Base-by-base conservation (phyloP, 2,329 filamentous ascomycete species). In the Colletotrichum sp. region DNA sequence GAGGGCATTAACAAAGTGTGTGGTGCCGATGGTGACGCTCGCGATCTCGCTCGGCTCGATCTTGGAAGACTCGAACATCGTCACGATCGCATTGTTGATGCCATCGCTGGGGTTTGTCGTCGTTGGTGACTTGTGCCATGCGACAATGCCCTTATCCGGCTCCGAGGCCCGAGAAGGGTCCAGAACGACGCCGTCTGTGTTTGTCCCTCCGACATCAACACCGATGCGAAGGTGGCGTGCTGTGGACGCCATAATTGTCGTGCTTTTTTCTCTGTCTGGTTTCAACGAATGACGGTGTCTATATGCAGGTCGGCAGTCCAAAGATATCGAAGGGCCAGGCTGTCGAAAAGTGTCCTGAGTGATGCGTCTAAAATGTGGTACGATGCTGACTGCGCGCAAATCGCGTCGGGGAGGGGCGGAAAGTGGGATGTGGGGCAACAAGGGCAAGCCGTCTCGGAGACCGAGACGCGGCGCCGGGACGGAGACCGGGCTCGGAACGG, bases 1-100 rank as follows among this genome's bases (percentile, higher is more conserved):
- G 4, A 92, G 87, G 5, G 90, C 90, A 75, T 92, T 92, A 78
- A 92, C 86, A 77, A 92, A 92, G 74, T 92, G 89, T 1, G 90
- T 91, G 1, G 88, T 90, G 67, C 88, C 89, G 75, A 90, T 89
- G 2, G 88, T 89, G 15, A 90, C 85, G 75, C 86, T 87, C 21
- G 86, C 85, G 16, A 90, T 82, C 8, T 86, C 80, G 1, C 80
- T 79, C 0, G 85, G 83, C 26, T 78, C 74, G 38, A 86, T 80
- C 9, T 75, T 69, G 18, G 83, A 80, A 4, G 81, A 76, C 16
- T 81, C 66, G 74, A 90, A 85, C 84, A 90, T 88, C 48, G 81
- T 79, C 5, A 80, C 81, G 73, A 90, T 87, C 67, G 85, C 85
- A 60, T 85, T 80, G 64, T 83, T 84, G 79, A 90, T 89, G 48